Evolutionary conservation across 2,329 filamentous ascomycete species (phyloP), one percentile per base, ranked within the genome.

Genomic region (Fusarium luffae): DNA sequence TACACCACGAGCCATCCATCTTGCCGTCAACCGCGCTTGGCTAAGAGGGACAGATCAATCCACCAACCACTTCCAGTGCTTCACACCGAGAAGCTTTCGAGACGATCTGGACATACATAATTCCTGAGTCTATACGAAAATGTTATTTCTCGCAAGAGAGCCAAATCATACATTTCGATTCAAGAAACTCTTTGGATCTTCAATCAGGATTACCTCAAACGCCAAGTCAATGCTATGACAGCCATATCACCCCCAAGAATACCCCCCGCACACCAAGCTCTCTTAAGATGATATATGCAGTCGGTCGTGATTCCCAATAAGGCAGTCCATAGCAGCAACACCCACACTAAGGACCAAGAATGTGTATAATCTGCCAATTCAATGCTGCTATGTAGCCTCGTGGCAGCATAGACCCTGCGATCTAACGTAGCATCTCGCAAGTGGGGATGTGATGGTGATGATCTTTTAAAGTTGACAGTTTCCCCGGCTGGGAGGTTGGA

Each of bases 281-380:
- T 68, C 63, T 52, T 27, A 8, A 54, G 34, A 50, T 51, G 50
- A 42, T 44, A 61, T 52, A 63, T 62, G 58, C 67, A 42, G 48
- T 48, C 71, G 71, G 71, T 41, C 54, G 62, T 68, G 52, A 65
- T 74, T 70, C 71, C 71, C 43, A 55, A 72, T 64, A 43, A 62
- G 69, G 71, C 52, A 73, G 61, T 46, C 59, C 51, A 54, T 52
- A 65, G 37, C 47, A 63, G 48, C 50, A 55, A 62, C 37, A 37
- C 23, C 51, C 41, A 50, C 49, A 47, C 60, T 59, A 55, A 57
- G 50, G 49, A 58, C 59, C 61, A 54, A 67, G 49, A 56, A 48
- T 50, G 21, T 62, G 41, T 61, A 66, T 68, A 59, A 68, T 66
- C 71, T 60, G 58, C 71, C 71, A 74, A 73, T 74, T 73, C 71